Evolutionary conservation across 352 stramenopile genomes (phyloP), one percentile per base, ranked within the genome.

Genomic region (Pythium chondricola): DNA sequence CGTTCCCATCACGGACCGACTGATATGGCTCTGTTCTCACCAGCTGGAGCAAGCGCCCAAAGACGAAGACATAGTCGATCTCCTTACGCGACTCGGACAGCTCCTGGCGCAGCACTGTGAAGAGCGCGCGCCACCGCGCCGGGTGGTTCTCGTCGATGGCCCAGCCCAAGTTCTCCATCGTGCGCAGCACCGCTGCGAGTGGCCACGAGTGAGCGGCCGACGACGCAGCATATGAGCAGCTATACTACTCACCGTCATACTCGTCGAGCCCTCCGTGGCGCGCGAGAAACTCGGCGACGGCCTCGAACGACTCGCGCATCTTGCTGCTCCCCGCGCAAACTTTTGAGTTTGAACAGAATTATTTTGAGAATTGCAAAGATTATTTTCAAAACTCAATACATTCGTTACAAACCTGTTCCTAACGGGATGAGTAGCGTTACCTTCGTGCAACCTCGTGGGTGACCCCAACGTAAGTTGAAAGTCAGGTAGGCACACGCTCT

Each of bases 41-140:
- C 38, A 90, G 50, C 27, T 90, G 74, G 7, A 87, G 51, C 43
- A 92, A 48, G 5, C 76, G 62, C 29, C 85, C 74, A 51, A 83
- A 85, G 39, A 89, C 11, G 29, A 87, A 84, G n/a, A 68, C 56
- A 20, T 73, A 71, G 61, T 89, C 65, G 40, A 78, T 44, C 46
- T 2, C 55, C 43, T 8, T 51, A n/a, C 17, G 42, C 13, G 16
- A 7, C 8, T 29, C 65, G 50, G 24, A 56, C 32, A 91, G 51
- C 33, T 91, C 80, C 30, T 63, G 36, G 10, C 56, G 60, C 20
- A 91, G 65, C 26, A 66, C 61, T 8, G 68, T 60, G 30, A 91
- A 45, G 20, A 88, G 55, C 49, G 59, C 51, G 17, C 76, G 66
- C 66, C 65, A 83, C 25, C 62, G 71, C 45, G 79, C 63, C 20